Percentiles rank a stretch among this genome's conserved stretches.
phyloP scores from a whole-genome alignment of 1,139 yeast species.

The Hyphopichia pseudoburtonii region DNA sequence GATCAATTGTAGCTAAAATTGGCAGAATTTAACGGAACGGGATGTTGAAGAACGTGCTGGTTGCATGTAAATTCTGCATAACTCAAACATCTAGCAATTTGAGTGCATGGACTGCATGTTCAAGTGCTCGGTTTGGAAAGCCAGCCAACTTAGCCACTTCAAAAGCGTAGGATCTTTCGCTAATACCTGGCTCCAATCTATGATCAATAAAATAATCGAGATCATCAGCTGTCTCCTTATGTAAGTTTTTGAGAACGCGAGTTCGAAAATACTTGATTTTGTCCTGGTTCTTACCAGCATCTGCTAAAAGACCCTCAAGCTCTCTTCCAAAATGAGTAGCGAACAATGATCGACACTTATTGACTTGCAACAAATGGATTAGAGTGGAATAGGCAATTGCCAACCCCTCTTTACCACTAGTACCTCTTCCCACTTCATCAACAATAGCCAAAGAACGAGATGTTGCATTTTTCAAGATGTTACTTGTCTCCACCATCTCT shows the following conservation, averaged over 20 bases:
- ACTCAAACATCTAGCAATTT: constrained; percentile 10
- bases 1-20: too few relatives aligned
- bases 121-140: constrained; percentile 64
- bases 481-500: constrained; percentile 94
- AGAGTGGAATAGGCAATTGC: constrained; percentile 87
- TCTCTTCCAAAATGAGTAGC: constrained; percentile 93
- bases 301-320: constrained; percentile 33
- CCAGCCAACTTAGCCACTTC: constrained; percentile 84
- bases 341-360: constrained; percentile 75
- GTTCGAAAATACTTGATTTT: constrained; percentile 53
- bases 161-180: constrained; percentile 79
- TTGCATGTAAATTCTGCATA: too few relatives aligned
- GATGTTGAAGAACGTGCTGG: too few relatives aligned
- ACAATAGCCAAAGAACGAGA: constrained; percentile 75
- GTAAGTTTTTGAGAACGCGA: constrained; percentile 26
- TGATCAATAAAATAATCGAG: constrained; percentile 54
- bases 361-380: constrained; percentile 51
- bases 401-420: constrained; percentile 85
- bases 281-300: constrained; percentile 25
- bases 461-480: constrained; percentile 77
- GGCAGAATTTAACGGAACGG: too few relatives aligned
- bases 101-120: constrained; percentile 47
- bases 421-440: constrained; percentile 97
- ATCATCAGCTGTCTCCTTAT: constrained; percentile 13
- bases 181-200: constrained; percentile 66